Evolutionary conservation across 306 rosid species (phyloP), one percentile per base, ranked within the genome.

Genomic region (Hylodesmum podocarpum): DNA sequence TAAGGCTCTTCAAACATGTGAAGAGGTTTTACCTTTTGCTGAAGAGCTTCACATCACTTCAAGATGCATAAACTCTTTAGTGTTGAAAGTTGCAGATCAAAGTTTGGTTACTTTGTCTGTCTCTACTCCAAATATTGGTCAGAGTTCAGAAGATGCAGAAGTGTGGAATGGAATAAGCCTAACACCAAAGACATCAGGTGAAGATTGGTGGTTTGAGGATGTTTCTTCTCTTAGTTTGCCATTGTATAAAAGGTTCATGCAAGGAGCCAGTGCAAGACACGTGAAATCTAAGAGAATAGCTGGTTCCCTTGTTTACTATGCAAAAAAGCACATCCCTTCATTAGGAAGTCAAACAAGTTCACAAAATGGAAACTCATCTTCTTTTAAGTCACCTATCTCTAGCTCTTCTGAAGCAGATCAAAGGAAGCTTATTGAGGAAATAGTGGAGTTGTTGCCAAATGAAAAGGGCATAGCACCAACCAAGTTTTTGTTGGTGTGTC

Each of bases 201-300:
- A 94, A 75, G 97, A 91, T 80, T 94, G 97, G 98, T 94, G 98
- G 98, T 87, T 78, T 53, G 94, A 90, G 40, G 97, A 94, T 73
- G 88, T 88, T 43, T 82, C 91, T 24, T 78, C 78, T 4, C 86
- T 94, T 40, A 80, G 84, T 49, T 79, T 90, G 22, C 85, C 90
- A 63, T 47, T 94, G 29, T 91, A 84, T 44, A 91, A 82, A 74
- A 87, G 91, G 41, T 77, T 91, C 47, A 90, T 94, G 51, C 83
- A 73, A 24, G 94, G 83, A 19, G 84, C 88, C 73, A 86, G 78
- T 79, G 62, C 83, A 62, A 85, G 88, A 49, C 88, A 88, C 79
- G 82, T 87, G 93, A 90, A 82, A 44, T 86, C 89, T 1, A 84
- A 83, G 67, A 94, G 76, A 70, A 76, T 90, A 71, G 75, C 90